Base-by-base conservation (phyloP, 495 filamentous ascomycete species). In the Penicillium bialowiezense region DNA sequence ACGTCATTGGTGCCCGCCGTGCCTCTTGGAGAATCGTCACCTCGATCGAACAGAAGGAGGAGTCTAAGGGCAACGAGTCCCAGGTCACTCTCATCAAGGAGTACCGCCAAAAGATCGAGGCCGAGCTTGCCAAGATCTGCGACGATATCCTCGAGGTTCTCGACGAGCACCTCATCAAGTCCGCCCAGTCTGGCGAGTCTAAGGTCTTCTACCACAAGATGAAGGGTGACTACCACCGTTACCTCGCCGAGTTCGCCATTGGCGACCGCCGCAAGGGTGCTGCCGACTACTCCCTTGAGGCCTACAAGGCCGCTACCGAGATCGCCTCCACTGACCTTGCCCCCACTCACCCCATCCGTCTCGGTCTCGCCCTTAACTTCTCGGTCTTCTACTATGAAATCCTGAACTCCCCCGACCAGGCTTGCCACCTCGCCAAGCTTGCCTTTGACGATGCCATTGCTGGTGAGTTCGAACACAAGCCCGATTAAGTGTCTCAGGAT, bases 131-230 rank as follows among this genome's bases (percentile, higher is more conserved):
- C 75, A 96, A 97, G 83, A 96, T 98, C 79, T 98, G 93, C 76
- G 90, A 97, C 71, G 93, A 98, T 64, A 96, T 98, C 73, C 85
- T 98, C 40, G 89, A 95, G 64, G 93, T 97, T 55, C 83, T 98
- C 49, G 93, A 97, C 76, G 73, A 91, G 74, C 90, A 96, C 79
- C 77, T 98, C 64, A 97, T 98, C 71, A 90, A 90, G 48, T 95
- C 90, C 56, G 95, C 93, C 58, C 86, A 95, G 82, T 89, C 82
- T 65, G 93, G 95, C 68, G 93, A 98, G 79, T 96, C 91, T 55
- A 97, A 97, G 85, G 93, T 98, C 55, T 98, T 98, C 79, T 98
- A 98, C 81, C 93, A 98, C 88, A 98, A 98, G 86, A 98, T 98
- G 93, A 98, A 97, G 87, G 93, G 93, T 72, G 93, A 98, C 77